phyloP scores from a whole-genome alignment of 306 rosid species.

The Dicorynia guianensis region DNA sequence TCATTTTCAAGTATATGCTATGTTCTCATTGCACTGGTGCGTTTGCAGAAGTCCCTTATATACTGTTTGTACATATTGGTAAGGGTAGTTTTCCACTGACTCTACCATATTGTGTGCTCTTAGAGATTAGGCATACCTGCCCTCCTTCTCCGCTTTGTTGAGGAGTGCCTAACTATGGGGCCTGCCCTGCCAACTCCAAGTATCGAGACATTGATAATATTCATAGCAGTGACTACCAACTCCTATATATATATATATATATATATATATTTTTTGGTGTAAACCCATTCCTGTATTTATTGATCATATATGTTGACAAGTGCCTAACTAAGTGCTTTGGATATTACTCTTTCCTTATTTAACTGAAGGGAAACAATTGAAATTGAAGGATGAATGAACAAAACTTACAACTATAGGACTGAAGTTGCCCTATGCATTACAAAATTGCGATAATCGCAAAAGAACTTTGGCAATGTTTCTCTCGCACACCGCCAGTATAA shows the following conservation, averaged over 20 bases:
- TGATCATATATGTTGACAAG: too few relatives aligned
- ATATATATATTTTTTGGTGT: too few relatives aligned
- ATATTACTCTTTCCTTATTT: constrained; percentile 13
- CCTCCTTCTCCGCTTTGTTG: constrained; percentile 4
- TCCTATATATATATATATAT: too few relatives aligned
- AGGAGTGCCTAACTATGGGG: constrained; percentile 17
- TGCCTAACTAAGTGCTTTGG: too few relatives aligned
- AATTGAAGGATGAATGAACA: too few relatives aligned
- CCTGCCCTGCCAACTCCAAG: not conserved
- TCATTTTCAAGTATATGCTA: not conserved
- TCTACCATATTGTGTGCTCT: constrained; percentile 42
- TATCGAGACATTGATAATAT: not conserved
- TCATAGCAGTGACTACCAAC: not conserved
- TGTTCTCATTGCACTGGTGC: constrained; percentile 22
- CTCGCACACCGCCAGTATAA: too few relatives aligned
- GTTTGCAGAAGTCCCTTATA: constrained; percentile 33
- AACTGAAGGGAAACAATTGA: not conserved
- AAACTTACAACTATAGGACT: too few relatives aligned
- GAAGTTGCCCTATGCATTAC: too few relatives aligned
- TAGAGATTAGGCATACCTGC: constrained; percentile 60
- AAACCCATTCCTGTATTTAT: too few relatives aligned
- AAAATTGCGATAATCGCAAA: too few relatives aligned
- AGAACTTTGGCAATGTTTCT: too few relatives aligned
- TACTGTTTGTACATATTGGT: not conserved
- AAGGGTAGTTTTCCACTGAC: constrained; percentile 46